phyloP scores from a whole-genome alignment of 2,329 filamentous ascomycete genomes.

The Aspergillus sp. region DNA sequence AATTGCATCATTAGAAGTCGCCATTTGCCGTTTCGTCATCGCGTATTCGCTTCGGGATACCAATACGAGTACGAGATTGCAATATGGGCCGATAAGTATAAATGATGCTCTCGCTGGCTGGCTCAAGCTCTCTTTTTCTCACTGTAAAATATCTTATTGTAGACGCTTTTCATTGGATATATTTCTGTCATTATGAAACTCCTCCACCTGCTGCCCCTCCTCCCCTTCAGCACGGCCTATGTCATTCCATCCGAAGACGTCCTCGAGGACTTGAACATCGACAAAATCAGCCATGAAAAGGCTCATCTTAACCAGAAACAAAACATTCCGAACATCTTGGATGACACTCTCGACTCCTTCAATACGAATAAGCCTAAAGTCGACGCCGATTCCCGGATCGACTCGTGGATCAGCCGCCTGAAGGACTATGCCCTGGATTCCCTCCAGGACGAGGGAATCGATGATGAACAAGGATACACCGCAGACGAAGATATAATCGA shows the following conservation, averaged over 20 bases:
- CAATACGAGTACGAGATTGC: constrained; percentile 1
- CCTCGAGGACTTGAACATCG: constrained; percentile 4
- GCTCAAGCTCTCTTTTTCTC: neutral
- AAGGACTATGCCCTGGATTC: neutral
- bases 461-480: neutral
- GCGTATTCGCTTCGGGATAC: neutral
- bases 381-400: neutral
- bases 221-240: constrained; percentile 42
- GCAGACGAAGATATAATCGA: constrained; percentile 1
- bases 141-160: neutral
- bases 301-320: neutral
- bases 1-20: neutral
- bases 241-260: constrained; percentile 44
- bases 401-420: neutral
- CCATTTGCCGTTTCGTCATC: neutral
- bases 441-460: neutral
- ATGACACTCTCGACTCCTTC: neutral
- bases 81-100: neutral
- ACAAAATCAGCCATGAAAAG: neutral
- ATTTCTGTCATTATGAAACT: constrained; percentile 9
- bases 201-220: constrained; percentile 29
- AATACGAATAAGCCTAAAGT: neutral
- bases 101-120: too few species aligned
- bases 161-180: neutral
- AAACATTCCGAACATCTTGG: neutral